Conservation (phyloP, 1,139 yeast species). For the Kazachstania sp. region DNA sequence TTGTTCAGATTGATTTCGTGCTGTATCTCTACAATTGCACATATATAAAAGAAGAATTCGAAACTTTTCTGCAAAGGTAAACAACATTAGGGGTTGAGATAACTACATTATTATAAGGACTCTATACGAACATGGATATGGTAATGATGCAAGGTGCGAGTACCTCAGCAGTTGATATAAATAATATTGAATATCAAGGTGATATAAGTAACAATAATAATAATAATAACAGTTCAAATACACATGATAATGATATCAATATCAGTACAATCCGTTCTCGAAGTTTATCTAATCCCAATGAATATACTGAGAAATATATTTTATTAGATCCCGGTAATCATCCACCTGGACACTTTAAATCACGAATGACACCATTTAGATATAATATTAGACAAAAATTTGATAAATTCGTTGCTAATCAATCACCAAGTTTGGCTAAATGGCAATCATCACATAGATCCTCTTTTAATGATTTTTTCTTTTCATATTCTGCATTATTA, state of each 20-base stretch:
- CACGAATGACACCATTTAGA: conserved; percentile 49
- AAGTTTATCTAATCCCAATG: conserved; percentile 1
- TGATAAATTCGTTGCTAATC: conserved; percentile 53
- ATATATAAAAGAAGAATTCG: too few relatives aligned
- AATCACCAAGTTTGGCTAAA: conserved; percentile 49
- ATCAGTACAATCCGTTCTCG: neutral
- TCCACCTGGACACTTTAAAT: conserved; percentile 55
- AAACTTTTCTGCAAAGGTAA: too few relatives aligned
- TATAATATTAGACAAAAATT: conserved; percentile 47
- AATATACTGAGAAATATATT: neutral
- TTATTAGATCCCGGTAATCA: conserved; percentile 32
- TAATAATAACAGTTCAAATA: too few relatives aligned
- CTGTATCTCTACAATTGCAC: too few relatives aligned
- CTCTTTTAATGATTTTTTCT: conserved; percentile 57
- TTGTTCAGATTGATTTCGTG: too few relatives aligned
- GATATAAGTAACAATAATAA: neutral
- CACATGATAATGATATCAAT: too few relatives aligned
- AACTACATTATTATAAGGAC: too few relatives aligned
- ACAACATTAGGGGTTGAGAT: too few relatives aligned
- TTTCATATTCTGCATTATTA: conserved; percentile 80
- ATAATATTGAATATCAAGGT: neutral
- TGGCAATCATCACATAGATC: conserved; percentile 49
- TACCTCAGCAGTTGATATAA: neutral
- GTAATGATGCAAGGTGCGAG: neutral
- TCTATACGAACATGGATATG: neutral